phyloP scores from a whole-genome alignment of 768 basidiomycete genomes.

The Pholiota conissans region DNA sequence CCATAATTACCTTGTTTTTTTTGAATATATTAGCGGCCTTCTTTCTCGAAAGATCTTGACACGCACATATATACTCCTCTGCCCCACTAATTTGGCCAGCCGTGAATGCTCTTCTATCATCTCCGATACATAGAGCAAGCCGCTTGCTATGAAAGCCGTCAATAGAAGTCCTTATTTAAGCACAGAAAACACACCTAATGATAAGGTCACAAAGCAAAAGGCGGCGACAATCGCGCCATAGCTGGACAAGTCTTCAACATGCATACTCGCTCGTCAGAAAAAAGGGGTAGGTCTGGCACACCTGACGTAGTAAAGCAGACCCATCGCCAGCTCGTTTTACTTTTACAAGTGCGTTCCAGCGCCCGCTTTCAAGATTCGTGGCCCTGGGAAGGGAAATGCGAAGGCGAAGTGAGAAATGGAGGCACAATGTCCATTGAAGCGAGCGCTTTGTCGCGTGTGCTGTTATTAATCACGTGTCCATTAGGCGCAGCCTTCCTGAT shows the following conservation, averaged over 20 bases:
- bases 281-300: constrained; percentile 22
- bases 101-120: constrained; percentile 93
- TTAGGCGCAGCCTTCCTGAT: not conserved
- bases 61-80: constrained; percentile 86
- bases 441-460: constrained; percentile 1
- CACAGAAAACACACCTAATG: constrained; percentile 61
- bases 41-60: not conserved
- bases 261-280: too few relatives aligned
- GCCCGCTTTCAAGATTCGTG: not conserved
- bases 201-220: constrained; percentile 89
- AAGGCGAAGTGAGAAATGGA: not conserved
- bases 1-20: constrained; percentile 66
- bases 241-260: constrained; percentile 32
- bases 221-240: constrained; percentile 77
- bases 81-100: constrained; percentile 78
- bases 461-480: constrained; percentile 3
- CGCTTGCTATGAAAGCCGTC: constrained; percentile 64
- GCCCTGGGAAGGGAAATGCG: not conserved
- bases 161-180: not conserved
- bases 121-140: constrained; percentile 91
- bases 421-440: not conserved
- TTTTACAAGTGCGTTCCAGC: constrained; percentile 7
- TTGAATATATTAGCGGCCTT: not conserved
- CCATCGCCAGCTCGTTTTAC: constrained; percentile 32
- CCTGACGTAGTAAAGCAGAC: constrained; percentile 65